Conservation (phyloP, 345 rosid genomes). For the Lenwebbia sp. region DNA sequence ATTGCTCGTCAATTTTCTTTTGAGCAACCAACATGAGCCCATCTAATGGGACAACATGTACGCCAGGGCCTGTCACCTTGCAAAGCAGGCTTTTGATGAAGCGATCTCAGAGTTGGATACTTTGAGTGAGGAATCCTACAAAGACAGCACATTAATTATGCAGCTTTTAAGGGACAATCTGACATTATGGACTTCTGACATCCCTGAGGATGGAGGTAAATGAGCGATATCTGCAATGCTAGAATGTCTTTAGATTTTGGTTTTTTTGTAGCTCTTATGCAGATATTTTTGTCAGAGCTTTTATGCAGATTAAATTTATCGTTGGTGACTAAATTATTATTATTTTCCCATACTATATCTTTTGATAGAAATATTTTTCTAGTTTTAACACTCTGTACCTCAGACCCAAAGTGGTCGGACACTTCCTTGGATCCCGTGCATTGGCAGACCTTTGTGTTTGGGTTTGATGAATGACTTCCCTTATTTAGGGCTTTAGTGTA, state of each 20-base stretch:
- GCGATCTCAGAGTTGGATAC: constrained; percentile 25
- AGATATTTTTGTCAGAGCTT: neutral
- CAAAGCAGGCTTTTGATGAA: constrained; percentile 27
- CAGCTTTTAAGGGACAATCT: constrained; percentile 36
- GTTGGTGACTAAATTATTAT: neutral
- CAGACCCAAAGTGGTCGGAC: neutral
- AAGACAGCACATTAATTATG: constrained; percentile 31
- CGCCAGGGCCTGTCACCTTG: constrained; percentile 29
- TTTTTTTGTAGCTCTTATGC: neutral
- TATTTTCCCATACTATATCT: neutral
- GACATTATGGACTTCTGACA: constrained; percentile 29
- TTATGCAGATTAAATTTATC: neutral
- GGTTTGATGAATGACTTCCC: neutral
- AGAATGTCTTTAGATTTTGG: neutral
- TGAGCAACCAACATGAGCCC: neutral
- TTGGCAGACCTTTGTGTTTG: neutral
- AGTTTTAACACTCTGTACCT: neutral
- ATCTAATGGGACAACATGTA: neutral
- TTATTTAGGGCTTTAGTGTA: neutral
- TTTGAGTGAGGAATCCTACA: constrained; percentile 27
- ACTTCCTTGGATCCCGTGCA: neutral
- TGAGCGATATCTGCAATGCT: neutral
- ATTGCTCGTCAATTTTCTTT: neutral
- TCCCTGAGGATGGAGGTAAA: constrained; percentile 28
- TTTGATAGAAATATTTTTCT: neutral